Conservation (phyloP, 805 yeast genomes). For the Candida nitratophila region DNA sequence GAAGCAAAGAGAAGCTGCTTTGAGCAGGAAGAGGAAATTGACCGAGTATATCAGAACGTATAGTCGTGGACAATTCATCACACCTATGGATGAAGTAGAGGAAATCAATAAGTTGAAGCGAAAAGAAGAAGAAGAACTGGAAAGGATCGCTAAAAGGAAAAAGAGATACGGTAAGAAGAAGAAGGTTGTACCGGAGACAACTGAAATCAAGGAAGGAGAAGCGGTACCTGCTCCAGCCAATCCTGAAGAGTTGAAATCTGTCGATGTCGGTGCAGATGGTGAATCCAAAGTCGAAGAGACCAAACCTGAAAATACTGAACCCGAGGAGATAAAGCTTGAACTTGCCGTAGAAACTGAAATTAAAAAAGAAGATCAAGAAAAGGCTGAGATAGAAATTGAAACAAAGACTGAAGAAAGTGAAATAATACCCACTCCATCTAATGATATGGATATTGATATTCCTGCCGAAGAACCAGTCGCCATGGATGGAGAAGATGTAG, state of each 20-base stretch:
- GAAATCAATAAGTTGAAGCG: constrained; percentile 29
- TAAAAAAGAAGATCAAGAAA: too few relatives aligned
- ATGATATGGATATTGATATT: constrained; percentile 1
- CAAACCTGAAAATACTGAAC: too few relatives aligned
- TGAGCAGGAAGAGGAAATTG: constrained; percentile 57
- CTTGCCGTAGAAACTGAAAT: too few relatives aligned
- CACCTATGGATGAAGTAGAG: constrained; percentile 59
- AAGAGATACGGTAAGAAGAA: constrained; percentile 36
- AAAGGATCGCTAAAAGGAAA: constrained; percentile 19
- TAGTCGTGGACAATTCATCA: constrained; percentile 41
- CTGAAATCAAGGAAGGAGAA: too few relatives aligned
- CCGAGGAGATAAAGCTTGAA: too few relatives aligned
- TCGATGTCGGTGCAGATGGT: too few relatives aligned
- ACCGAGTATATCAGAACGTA: constrained; percentile 49
- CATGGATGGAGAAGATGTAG: too few relatives aligned
- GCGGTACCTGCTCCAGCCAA: background rate
- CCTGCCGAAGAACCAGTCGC: too few relatives aligned
- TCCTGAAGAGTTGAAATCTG: constrained; percentile 1
- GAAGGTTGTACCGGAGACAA: background rate
- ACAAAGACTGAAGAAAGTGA: too few relatives aligned
- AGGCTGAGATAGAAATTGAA: too few relatives aligned
- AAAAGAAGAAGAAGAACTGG: constrained; percentile 26
- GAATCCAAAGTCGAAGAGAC: too few relatives aligned
- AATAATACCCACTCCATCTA: too few relatives aligned
- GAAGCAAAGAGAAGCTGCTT: constrained; percentile 64